Evolutionary conservation across 2,329 filamentous ascomycete genomes (phyloP).

Genomic region (Fusarium xylarioides): DNA sequence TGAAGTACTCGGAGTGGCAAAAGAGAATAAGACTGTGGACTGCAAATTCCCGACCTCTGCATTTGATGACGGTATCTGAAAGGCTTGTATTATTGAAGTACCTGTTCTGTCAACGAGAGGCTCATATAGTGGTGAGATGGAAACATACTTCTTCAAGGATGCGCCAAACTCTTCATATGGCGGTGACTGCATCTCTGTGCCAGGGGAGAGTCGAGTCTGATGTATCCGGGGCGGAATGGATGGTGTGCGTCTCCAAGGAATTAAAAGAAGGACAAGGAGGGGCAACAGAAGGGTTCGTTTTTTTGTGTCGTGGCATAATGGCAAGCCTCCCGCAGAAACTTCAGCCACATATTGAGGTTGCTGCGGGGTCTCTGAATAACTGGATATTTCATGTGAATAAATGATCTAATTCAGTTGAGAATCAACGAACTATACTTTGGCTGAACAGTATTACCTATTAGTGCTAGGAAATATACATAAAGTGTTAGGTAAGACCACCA

Average conservation of each 20-base stretch:
- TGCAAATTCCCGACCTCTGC: background rate
- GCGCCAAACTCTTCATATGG: background rate
- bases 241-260: background rate
- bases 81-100: background rate
- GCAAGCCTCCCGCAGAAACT: background rate
- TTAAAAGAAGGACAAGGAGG: fast-evolving
- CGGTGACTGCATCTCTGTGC: background rate
- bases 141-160: background rate
- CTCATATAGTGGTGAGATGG: background rate
- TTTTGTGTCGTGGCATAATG: background rate
- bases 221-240: background rate
- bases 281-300: fast-evolving
- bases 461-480: fast-evolving
- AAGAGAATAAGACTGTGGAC: background rate
- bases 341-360: background rate
- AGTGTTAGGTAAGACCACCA: background rate
- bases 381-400: background rate
- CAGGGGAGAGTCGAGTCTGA: fast-evolving
- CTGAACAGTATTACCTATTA: fast-evolving
- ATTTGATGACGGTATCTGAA: background rate
- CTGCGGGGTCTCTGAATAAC: background rate
- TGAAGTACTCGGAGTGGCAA: background rate
- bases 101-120: background rate
- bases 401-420: background rate
- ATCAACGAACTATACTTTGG: fast-evolving